Percentiles rank a stretch among this genome's conserved stretches.
These are phyloP conservation scores for Plasmodium relictum DNA, from an alignment of 169 alveolate genomes.

Conservation along the genomic window DNA sequence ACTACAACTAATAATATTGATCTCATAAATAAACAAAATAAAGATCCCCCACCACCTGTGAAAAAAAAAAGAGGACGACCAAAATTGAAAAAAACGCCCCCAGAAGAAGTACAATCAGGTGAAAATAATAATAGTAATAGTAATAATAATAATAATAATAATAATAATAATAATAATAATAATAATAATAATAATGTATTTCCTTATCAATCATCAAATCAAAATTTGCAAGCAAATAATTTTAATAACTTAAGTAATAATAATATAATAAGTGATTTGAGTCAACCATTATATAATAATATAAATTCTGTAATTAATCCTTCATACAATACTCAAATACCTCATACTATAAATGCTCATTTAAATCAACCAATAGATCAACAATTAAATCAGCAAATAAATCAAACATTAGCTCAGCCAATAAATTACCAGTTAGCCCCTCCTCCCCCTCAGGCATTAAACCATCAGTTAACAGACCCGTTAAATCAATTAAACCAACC, in stretches of 20 bases:
- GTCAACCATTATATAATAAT: slow-evolving; percentile 2
- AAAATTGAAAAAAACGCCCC: slow-evolving; percentile 38
- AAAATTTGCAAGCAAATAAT: slow-evolving; percentile 1
- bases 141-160: background rate
- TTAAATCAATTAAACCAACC: slow-evolving; percentile 19
- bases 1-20: background rate
- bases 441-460: background rate
- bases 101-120: slow-evolving; percentile 36
- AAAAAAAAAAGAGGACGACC: slow-evolving; percentile 67
- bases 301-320: slow-evolving; percentile 27
- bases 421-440: background rate
- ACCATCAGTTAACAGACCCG: slow-evolving; percentile 19
- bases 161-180: background rate
- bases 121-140: slow-evolving; percentile 15
- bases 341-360: slow-evolving; percentile 4
- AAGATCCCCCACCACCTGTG: slow-evolving; percentile 15
- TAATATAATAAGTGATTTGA: background rate
- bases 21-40: background rate
- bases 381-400: background rate
- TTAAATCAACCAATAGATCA: slow-evolving; percentile 11
- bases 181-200: background rate
- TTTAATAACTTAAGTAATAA: slow-evolving; percentile 5
- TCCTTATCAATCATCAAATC: background rate
- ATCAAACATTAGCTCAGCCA: background rate
- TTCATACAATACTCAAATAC: slow-evolving; percentile 20